Conservation (phyloP, 768 basidiomycete species). For the Cystofilobasidium ferigula region DNA sequence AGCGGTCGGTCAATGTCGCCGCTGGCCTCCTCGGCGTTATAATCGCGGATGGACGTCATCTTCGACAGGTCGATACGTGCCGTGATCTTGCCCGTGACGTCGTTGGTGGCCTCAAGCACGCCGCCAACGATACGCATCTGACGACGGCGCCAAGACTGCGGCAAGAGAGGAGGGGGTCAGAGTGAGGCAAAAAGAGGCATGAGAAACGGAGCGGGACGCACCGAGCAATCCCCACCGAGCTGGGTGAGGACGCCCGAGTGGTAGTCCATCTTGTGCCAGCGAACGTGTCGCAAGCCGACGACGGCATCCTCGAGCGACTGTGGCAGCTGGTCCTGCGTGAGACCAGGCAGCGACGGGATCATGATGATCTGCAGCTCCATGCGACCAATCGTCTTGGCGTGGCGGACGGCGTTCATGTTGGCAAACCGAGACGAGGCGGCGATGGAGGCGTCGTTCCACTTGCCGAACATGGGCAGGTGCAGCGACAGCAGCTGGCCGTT, state of each 20-base stretch:
- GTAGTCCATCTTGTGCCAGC: constrained; percentile 88
- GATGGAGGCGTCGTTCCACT: constrained; percentile 39
- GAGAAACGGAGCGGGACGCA: constrained; percentile 42
- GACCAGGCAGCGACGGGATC: constrained; percentile 74
- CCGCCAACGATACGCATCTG: constrained; percentile 24
- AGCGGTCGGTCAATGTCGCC: constrained; percentile 62
- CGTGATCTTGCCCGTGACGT: constrained; percentile 24
- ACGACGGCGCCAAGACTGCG: constrained; percentile 30
- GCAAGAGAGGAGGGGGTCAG: neutral
- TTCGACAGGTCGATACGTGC: constrained; percentile 30
- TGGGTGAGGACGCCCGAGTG: constrained; percentile 88
- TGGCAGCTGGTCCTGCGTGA: constrained; percentile 64
- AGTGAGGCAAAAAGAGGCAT: neutral
- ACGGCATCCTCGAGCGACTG: constrained; percentile 87
- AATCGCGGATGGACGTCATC: constrained; percentile 28
- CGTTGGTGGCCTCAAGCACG: constrained; percentile 20
- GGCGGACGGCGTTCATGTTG: neutral
- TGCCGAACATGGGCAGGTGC: constrained; percentile 51
- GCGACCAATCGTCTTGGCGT: constrained; percentile 67
- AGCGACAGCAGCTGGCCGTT: constrained; percentile 59
- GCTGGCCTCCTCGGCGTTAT: constrained; percentile 47
- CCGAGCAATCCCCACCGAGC: constrained; percentile 80
- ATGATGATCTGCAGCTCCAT: constrained; percentile 82
- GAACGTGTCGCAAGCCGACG: constrained; percentile 73
- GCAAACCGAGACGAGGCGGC: constrained; percentile 10